These are phyloP conservation scores for Lasiodiplodia sp. DNA, from an alignment of 2,329 filamentous ascomycete species.

Conservation along the genomic window DNA sequence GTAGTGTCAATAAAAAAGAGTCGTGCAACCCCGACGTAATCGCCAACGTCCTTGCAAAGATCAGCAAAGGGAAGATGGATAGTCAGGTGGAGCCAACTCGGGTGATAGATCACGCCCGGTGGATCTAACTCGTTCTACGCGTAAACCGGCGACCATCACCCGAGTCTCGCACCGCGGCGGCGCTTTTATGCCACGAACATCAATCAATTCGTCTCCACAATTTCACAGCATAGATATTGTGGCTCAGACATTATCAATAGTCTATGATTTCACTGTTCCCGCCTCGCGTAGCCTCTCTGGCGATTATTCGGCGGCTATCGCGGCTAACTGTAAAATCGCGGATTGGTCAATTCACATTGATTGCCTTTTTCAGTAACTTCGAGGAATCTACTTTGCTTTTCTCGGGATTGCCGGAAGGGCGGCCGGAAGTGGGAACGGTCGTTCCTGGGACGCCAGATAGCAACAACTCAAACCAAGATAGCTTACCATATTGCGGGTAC, in stretches of 20 bases:
- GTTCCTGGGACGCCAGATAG: background rate
- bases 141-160: background rate
- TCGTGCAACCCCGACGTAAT: background rate
- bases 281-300: background rate
- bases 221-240: background rate
- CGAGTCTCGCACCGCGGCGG: background rate
- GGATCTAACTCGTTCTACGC: background rate
- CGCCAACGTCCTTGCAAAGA: background rate
- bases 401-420: background rate
- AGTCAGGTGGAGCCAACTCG: background rate
- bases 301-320: conserved; percentile 13
- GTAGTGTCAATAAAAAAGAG: background rate
- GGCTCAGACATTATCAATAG: background rate
- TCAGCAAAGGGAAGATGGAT: background rate
- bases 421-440: background rate
- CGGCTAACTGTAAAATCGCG: conserved; percentile 2
- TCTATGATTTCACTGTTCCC: background rate
- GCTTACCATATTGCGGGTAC: background rate
- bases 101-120: background rate
- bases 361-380: background rate
- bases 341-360: background rate
- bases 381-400: background rate
- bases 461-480: background rate
- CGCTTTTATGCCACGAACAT: background rate
- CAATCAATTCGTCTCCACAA: background rate